Evolutionary conservation across 306 rosid species (phyloP).

Genomic region (Cajanus cajan): DNA sequence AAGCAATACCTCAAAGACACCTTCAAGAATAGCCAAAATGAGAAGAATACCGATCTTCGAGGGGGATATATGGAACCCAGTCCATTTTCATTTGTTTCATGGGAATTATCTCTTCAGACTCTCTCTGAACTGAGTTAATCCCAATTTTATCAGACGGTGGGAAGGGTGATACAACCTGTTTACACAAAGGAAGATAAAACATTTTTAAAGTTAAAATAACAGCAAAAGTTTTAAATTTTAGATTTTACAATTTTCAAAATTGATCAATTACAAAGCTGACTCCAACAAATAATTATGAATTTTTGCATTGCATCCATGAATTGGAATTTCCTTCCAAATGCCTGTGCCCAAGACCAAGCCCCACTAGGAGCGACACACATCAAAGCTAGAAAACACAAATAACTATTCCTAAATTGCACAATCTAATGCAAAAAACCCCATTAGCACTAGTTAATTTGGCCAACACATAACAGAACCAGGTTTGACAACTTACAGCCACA

Average conservation of each 20-base stretch:
- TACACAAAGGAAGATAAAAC: background rate
- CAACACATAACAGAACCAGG: background rate
- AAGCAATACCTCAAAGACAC: background rate
- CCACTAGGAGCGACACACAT: background rate
- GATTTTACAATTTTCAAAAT: background rate
- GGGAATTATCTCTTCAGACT: conserved; percentile 73
- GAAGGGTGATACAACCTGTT: conserved; percentile 66
- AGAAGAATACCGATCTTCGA: conserved; percentile 41
- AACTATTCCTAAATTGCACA: background rate
- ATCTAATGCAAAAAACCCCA: background rate
- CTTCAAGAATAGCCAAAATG: background rate
- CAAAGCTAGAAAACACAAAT: background rate
- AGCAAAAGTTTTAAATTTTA: background rate
- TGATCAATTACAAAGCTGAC: background rate
- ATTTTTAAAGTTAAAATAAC: background rate
- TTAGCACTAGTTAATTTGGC: background rate
- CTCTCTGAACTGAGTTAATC: conserved; percentile 78
- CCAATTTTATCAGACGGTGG: conserved; percentile 84
- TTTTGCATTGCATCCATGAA: background rate
- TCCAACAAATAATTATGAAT: background rate
- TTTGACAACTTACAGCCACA: conserved; percentile 60
- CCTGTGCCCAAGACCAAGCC: background rate
- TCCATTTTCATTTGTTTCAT: conserved; percentile 94
- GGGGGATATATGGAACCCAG: conserved; percentile 81
- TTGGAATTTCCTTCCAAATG: background rate